A percentile compares a stretch with the other conserved stretches of the same genome.
phyloP scores from a whole-genome alignment of 2,329 filamentous ascomycete genomes.

The Claviceps pazoutovae region DNA sequence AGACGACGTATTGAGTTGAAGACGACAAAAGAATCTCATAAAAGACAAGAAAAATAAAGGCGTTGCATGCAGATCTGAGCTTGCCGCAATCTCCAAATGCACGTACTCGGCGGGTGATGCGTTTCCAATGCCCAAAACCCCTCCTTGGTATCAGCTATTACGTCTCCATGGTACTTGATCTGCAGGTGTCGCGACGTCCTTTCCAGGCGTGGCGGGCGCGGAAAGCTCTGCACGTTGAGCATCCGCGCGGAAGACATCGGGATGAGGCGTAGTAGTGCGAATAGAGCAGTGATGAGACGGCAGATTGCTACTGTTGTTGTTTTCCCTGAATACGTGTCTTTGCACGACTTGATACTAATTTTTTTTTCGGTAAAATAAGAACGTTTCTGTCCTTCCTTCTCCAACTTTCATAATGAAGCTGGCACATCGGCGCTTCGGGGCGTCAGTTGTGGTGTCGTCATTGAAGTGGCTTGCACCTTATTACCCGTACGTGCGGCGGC shows the following conservation, averaged over 20 bases:
- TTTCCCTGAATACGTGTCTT: neutral
- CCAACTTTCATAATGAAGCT: neutral
- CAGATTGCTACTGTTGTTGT: neutral
- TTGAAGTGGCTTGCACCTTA: neutral
- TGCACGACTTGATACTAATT: neutral
- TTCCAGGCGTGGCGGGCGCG: slow-evolving; percentile 43
- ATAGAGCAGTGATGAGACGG: neutral
- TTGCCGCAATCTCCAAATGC: no score
- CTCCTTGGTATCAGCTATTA: slow-evolving; percentile 43
- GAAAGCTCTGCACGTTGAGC: slow-evolving; percentile 43
- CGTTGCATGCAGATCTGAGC: no score
- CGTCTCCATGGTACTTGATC: slow-evolving; percentile 39
- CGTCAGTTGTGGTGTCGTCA: neutral
- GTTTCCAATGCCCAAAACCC: slow-evolving; percentile 51
- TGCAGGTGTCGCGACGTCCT: slow-evolving; percentile 37
- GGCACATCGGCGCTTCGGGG: neutral
- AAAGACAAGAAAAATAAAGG: neutral
- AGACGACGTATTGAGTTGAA: neutral
- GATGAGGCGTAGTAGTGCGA: neutral
- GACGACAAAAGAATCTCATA: neutral
- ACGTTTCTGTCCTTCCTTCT: neutral
- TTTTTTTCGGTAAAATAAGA: no score
- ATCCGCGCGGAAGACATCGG: slow-evolving; percentile 23
- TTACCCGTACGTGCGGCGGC: neutral
- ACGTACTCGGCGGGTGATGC: slow-evolving; percentile 44